A percentile compares a stretch with the other conserved stretches of the same genome.
Conservation (phyloP, 768 basidiomycete species). For the Sistotremastrum niveocremeum region DNA sequence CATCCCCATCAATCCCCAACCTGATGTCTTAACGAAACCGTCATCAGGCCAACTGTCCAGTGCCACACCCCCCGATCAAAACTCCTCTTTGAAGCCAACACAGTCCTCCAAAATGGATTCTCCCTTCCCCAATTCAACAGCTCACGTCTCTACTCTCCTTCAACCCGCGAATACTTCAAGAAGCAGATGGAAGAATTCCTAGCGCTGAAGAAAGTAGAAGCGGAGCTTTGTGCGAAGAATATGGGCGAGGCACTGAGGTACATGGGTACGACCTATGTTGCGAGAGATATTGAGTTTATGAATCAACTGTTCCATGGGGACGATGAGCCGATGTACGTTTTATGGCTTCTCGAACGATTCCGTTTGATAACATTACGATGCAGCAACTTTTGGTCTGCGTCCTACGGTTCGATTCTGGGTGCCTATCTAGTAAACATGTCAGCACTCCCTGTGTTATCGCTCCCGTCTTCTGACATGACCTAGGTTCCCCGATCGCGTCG, state of each 20-base stretch:
- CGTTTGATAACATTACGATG: not conserved
- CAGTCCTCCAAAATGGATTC: conserved; percentile 3
- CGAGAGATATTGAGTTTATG: conserved; percentile 8
- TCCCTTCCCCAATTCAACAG: not conserved
- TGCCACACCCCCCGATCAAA: conserved; percentile 2
- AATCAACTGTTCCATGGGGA: conserved; percentile 5
- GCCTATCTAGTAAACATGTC: conserved; percentile 11
- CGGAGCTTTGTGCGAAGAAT: conserved; percentile 4
- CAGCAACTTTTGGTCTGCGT: conserved; percentile 8
- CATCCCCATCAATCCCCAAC: too few species aligned
- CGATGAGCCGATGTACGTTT: conserved; percentile 7
- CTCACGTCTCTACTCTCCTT: not conserved
- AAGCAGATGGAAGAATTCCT: conserved; percentile 1
- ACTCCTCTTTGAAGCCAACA: conserved; percentile 2
- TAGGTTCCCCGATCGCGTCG: conserved; percentile 10
- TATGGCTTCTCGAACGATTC: too few species aligned
- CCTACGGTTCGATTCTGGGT: conserved; percentile 9
- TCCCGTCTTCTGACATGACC: too few species aligned
- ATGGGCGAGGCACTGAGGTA: conserved; percentile 4
- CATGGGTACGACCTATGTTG: conserved; percentile 9
- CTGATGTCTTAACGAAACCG: too few species aligned
- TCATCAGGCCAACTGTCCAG: conserved; percentile 1
- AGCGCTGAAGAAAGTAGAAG: not conserved
- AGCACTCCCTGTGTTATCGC: not conserved
- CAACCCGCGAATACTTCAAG: not conserved